phyloP scores from a whole-genome alignment of 805 yeast species.

The Yamadazyma ubonensis region DNA sequence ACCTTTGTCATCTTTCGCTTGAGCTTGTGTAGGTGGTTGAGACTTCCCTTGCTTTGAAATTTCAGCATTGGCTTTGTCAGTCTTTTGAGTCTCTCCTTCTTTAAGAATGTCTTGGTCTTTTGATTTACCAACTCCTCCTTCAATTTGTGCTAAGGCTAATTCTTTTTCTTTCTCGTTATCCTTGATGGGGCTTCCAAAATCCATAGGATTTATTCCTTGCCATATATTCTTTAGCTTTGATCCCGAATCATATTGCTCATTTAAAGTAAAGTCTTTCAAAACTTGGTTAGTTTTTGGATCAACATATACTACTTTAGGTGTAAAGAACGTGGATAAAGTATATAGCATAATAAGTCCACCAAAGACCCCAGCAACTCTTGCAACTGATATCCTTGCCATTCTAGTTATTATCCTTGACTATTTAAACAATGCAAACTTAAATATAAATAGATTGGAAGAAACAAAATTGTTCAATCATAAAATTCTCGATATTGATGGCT shows the following conservation, averaged over 20 bases:
- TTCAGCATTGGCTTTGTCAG: too few relatives aligned
- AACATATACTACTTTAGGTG: slow-evolving; percentile 18
- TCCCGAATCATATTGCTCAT: neutral
- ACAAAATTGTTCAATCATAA: too few relatives aligned
- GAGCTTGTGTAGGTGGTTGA: neutral
- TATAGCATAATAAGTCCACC: slow-evolving; percentile 17
- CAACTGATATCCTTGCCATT: slow-evolving; percentile 16
- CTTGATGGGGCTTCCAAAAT: slow-evolving; percentile 10
- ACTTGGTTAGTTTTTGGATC: slow-evolving; percentile 18
- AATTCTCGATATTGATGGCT: too few relatives aligned
- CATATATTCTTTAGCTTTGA: neutral
- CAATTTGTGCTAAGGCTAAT: slow-evolving; percentile 14
- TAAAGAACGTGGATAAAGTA: slow-evolving; percentile 9
- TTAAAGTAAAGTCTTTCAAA: slow-evolving; percentile 10
- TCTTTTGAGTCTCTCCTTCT: neutral
- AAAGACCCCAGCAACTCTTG: slow-evolving; percentile 14
- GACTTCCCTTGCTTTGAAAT: neutral
- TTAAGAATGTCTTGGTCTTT: neutral
- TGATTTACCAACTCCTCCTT: too few relatives aligned
- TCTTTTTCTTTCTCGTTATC: slow-evolving; percentile 13
- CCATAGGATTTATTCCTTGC: neutral
- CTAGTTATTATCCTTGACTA: neutral
- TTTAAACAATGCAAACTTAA: too few relatives aligned
- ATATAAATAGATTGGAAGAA: too few relatives aligned
- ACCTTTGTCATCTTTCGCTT: slow-evolving; percentile 3